Percentiles rank a stretch among this genome's conserved stretches.
These are phyloP conservation scores for Amaranthus palmeri DNA, from an alignment of 148 eudicot species.

Conservation along the genomic window DNA sequence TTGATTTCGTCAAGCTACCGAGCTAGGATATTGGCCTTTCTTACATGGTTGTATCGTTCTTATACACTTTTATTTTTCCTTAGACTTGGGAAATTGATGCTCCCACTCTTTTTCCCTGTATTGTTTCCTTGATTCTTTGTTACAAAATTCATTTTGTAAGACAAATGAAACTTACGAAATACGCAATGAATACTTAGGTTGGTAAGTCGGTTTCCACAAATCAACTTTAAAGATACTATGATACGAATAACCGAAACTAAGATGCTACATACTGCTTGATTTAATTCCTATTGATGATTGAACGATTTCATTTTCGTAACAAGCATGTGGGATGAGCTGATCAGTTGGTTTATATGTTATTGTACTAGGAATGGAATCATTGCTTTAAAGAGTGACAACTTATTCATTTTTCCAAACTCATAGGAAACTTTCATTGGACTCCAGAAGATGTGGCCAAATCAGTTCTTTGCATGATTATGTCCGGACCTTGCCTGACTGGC, in stretches of 20 bases:
- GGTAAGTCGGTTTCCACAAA: neutral
- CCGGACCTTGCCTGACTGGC: slow-evolving; percentile 93
- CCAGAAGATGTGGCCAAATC: slow-evolving; percentile 87
- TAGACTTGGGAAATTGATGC: neutral
- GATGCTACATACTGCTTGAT: neutral
- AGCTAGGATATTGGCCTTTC: neutral
- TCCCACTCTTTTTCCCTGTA: neutral
- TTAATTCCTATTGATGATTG: neutral
- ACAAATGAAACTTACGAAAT: neutral
- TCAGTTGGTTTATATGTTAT: neutral
- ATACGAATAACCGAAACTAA: neutral
- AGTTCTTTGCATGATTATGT: slow-evolving; percentile 86
- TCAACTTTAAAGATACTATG: neutral
- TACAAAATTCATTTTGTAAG: neutral
- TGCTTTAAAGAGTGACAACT: neutral
- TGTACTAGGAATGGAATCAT: neutral
- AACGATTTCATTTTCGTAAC: neutral
- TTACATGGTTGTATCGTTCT: neutral
- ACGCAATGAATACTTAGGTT: neutral
- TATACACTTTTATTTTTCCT: neutral
- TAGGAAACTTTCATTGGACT: slow-evolving; percentile 95
- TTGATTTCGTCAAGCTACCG: neutral
- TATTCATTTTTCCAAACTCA: slow-evolving; percentile 14
- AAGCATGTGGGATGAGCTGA: neutral
- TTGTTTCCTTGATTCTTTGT: neutral